Percentiles rank a stretch among this genome's conserved stretches.
Evolutionary conservation across 2,329 filamentous ascomycete genomes (phyloP).

Genomic region (Furcasterigmium furcatum): DNA sequence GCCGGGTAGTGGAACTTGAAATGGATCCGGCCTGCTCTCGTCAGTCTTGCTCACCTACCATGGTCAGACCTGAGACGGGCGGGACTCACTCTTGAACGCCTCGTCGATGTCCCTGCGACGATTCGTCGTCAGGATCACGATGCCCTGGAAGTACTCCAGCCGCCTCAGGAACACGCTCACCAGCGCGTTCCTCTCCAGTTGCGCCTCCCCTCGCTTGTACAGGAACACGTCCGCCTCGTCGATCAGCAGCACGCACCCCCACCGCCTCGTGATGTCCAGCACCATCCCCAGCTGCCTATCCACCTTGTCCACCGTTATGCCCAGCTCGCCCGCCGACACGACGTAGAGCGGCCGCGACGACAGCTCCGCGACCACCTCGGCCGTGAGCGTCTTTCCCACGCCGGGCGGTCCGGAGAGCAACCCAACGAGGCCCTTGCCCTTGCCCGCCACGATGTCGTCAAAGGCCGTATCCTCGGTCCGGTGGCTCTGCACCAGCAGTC

Average conservation of each 20-base stretch:
- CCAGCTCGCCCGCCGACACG: neutral
- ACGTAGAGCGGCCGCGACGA: neutral
- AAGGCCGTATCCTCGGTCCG: neutral
- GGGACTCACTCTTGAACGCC: constrained; percentile 1
- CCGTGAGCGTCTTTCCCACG: neutral
- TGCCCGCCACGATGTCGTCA: neutral
- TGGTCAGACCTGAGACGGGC: too few relatives aligned
- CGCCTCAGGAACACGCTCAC: constrained; percentile 68
- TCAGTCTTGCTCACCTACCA: too few relatives aligned
- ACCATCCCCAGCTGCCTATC: neutral
- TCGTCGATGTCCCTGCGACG: constrained; percentile 52
- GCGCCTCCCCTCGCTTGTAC: constrained; percentile 52
- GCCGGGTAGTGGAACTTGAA: neutral
- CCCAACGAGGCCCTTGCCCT: neutral
- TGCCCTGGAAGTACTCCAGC: constrained; percentile 88
- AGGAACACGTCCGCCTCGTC: constrained; percentile 85
- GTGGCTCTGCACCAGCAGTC: neutral
- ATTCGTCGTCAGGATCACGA: constrained; percentile 86
- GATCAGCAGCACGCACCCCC: constrained; percentile 80
- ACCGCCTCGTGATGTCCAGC: constrained; percentile 27
- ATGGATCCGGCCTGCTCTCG: neutral
- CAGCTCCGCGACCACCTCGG: neutral
- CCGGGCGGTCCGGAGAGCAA: neutral
- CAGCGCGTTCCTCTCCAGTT: neutral
- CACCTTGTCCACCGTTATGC: neutral